Evolutionary conservation across 495 filamentous ascomycete species (phyloP).

Genomic region (Penicillium paxilli): DNA sequence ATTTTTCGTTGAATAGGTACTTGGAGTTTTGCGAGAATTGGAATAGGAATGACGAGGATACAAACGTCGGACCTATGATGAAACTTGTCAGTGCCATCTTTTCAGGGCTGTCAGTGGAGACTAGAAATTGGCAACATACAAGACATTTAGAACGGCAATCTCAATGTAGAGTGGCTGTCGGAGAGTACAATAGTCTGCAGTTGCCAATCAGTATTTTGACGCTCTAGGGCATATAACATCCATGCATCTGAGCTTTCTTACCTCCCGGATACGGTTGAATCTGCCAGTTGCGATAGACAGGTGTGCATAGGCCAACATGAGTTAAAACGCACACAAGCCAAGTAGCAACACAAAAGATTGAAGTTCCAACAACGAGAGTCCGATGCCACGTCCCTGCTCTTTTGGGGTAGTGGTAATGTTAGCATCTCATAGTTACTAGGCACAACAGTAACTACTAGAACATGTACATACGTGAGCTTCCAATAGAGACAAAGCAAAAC

Average conservation of each 20-base stretch:
- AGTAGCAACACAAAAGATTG: constrained; percentile 38
- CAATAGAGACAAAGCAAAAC: constrained; percentile 52
- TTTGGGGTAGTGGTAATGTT: background rate
- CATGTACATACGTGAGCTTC: constrained; percentile 45
- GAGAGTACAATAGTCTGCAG: constrained; percentile 27
- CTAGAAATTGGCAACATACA: constrained; percentile 6
- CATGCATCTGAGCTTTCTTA: constrained; percentile 1
- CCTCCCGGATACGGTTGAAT: constrained; percentile 50
- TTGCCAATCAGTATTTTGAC: background rate
- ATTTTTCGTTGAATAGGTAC: constrained; percentile 22
- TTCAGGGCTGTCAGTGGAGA: background rate
- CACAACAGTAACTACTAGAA: no score
- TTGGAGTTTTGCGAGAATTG: constrained; percentile 26
- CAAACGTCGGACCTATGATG: constrained; percentile 20
- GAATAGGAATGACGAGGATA: constrained; percentile 22
- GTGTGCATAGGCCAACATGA: constrained; percentile 46
- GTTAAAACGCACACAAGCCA: constrained; percentile 47
- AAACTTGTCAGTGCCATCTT: background rate
- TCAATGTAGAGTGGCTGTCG: constrained; percentile 19
- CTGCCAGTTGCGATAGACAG: constrained; percentile 49
- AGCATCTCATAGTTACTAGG: no score
- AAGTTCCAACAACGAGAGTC: constrained; percentile 12
- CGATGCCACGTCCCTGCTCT: constrained; percentile 20
- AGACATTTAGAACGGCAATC: constrained; percentile 21
- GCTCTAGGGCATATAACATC: background rate